Evolutionary conservation across 768 basidiomycete genomes (phyloP).

Genomic region (Mrakia frigida): DNA sequence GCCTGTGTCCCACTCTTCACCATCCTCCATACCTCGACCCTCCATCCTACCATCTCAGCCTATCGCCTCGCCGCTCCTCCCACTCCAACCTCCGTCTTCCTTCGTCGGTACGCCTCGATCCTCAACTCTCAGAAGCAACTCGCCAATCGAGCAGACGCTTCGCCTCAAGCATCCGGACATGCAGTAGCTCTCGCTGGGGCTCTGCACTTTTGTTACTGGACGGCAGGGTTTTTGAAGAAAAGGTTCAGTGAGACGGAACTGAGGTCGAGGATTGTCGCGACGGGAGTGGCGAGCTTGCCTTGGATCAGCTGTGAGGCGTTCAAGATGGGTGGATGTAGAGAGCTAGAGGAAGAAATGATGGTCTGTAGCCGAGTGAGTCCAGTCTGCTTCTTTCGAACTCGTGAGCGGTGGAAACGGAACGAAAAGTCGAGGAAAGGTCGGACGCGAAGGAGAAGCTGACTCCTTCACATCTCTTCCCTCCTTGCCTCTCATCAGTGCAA

Average conservation of each 20-base stretch:
- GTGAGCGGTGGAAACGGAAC: neutral
- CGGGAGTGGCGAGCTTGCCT: constrained; percentile 1
- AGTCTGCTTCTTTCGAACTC: neutral
- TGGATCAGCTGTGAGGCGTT: constrained; percentile 12
- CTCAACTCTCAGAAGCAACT: constrained; percentile 13
- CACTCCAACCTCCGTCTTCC: constrained; percentile 1
- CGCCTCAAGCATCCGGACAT: neutral
- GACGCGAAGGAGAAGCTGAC: neutral
- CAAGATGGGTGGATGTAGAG: neutral
- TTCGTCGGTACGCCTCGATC: constrained; percentile 5
- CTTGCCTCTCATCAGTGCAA: neutral
- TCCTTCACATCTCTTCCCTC: neutral
- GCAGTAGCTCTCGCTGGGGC: neutral
- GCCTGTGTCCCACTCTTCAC: constrained; percentile 11
- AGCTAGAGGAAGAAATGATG: constrained; percentile 6
- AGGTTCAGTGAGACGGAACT: constrained; percentile 7
- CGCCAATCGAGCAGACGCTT: neutral
- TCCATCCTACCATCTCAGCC: neutral
- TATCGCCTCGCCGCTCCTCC: neutral
- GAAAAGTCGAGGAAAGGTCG: neutral
- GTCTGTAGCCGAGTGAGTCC: neutral
- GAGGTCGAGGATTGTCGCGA: neutral
- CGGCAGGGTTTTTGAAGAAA: constrained; percentile 8
- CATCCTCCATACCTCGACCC: constrained; percentile 11
- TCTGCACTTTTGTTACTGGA: constrained; percentile 9